Percentiles rank a stretch among this genome's conserved stretches.
Evolutionary conservation across 179 eudicot species (phyloP).

Genomic region (Beta lomatogona): DNA sequence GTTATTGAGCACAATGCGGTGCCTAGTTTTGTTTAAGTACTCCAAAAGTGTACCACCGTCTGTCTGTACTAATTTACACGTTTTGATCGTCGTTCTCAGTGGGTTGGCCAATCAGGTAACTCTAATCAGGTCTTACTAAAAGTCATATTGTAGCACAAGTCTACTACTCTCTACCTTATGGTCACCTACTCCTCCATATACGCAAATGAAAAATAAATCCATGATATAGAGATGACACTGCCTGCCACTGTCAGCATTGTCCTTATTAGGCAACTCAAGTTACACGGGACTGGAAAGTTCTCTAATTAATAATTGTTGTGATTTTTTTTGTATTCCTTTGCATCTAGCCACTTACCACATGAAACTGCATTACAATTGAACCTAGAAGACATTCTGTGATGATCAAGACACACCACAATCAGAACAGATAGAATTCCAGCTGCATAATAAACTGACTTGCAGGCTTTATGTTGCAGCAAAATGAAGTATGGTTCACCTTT

Average conservation of each 20-base stretch:
- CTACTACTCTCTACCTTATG: not conserved
- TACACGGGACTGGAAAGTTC: not conserved
- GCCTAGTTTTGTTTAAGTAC: not conserved
- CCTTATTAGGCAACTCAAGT: constrained; percentile 14
- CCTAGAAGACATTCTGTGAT: not conserved
- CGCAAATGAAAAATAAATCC: constrained; percentile 7
- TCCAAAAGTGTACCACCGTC: not conserved
- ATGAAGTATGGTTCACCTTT: not conserved
- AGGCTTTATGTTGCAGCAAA: constrained; percentile 7
- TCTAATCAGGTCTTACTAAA: not conserved
- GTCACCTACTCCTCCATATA: constrained; percentile 17
- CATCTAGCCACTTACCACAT: constrained; percentile 2
- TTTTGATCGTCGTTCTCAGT: not conserved
- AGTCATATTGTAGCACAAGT: constrained; percentile 6
- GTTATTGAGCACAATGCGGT: not conserved
- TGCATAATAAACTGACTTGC: not conserved
- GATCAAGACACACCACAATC: not conserved
- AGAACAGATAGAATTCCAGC: not conserved
- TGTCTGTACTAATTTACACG: not conserved
- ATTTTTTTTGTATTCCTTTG: not conserved
- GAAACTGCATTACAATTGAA: constrained; percentile 2
- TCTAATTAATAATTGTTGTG: not conserved
- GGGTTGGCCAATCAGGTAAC: not conserved
- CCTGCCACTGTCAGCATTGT: constrained; percentile 17
- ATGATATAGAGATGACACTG: constrained; percentile 1